Conservation (phyloP, 2,329 filamentous ascomycete genomes). For the Fusarium avenaceum region DNA sequence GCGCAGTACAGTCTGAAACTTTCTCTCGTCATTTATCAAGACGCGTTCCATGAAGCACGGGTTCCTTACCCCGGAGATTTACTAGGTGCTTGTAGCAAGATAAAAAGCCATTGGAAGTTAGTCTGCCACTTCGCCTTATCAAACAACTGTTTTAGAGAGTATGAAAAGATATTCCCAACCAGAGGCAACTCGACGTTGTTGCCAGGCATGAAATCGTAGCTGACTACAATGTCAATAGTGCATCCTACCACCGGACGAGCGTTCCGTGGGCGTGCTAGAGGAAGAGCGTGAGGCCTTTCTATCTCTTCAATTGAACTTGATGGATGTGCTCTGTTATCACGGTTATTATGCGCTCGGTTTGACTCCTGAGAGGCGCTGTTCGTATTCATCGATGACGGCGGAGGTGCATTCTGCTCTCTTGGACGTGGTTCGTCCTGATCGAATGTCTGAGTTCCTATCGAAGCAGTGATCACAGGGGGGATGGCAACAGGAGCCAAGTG, state of each 20-base stretch:
- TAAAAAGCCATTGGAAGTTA: not conserved
- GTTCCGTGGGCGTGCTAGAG: too few relatives aligned
- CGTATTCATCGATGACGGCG: not conserved
- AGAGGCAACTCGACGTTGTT: accelerated
- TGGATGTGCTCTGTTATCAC: accelerated
- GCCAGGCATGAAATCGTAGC: conserved; percentile 16
- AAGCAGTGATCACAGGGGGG: not conserved
- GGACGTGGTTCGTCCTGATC: not conserved
- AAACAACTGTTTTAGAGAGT: not conserved
- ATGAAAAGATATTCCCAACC: not conserved
- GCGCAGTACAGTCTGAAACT: conserved; percentile 1
- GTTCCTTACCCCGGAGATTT: not conserved
- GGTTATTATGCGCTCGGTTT: not conserved
- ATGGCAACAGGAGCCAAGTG: not conserved
- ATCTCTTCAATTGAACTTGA: not conserved
- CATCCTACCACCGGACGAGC: not conserved
- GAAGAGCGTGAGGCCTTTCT: not conserved
- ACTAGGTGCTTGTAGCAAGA: conserved; percentile 1
- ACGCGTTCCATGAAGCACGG: not conserved
- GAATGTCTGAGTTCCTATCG: not conserved
- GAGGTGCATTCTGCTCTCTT: not conserved
- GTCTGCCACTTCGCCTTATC: not conserved
- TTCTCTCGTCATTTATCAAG: not conserved
- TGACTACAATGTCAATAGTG: conserved; percentile 4
- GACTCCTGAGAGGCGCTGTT: not conserved